Conservation (phyloP, 129 eudicot species). For the Helichrysum umbraculigerum region DNA sequence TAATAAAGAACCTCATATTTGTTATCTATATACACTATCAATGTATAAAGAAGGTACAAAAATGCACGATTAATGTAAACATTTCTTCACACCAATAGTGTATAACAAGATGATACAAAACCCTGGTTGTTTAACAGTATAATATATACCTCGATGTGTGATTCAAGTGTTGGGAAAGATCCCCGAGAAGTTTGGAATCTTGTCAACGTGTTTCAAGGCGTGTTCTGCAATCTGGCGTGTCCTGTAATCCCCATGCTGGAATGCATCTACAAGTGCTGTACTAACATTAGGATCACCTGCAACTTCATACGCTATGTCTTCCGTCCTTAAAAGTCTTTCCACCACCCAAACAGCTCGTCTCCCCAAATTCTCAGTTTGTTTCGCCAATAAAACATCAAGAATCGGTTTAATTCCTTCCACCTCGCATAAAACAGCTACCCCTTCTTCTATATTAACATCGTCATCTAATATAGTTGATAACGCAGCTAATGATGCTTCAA, state of each 20-base stretch:
- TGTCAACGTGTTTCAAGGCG: conserved; percentile 78
- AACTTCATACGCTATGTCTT: conserved; percentile 65
- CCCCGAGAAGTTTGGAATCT: conserved; percentile 88
- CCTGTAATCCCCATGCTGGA: conserved; percentile 77
- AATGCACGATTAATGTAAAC: conserved; percentile 15
- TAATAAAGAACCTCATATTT: conserved; percentile 20
- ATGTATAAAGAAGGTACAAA: conserved; percentile 19
- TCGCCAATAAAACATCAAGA: conserved; percentile 67
- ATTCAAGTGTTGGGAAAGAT: conserved; percentile 52
- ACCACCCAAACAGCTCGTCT: conserved; percentile 85
- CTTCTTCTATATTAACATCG: conserved; percentile 68
- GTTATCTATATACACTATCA: conserved; percentile 32
- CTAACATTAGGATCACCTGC: conserved; percentile 72
- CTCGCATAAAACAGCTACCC: conserved; percentile 59
- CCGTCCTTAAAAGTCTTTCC: conserved; percentile 73
- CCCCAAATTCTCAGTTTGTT: conserved; percentile 62
- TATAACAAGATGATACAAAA: conserved; percentile 30
- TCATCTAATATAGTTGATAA: conserved; percentile 82
- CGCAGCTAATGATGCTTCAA: conserved; percentile 93
- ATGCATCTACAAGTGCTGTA: conserved; percentile 88
- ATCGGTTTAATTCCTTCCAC: conserved; percentile 71
- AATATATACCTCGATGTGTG: neutral
- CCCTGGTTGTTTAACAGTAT: conserved; percentile 7
- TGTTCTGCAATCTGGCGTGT: conserved; percentile 94
- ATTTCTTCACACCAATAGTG: conserved; percentile 20